Evolutionary conservation across 345 rosid species (phyloP).

Genomic region (Toxicodendron radicans): DNA sequence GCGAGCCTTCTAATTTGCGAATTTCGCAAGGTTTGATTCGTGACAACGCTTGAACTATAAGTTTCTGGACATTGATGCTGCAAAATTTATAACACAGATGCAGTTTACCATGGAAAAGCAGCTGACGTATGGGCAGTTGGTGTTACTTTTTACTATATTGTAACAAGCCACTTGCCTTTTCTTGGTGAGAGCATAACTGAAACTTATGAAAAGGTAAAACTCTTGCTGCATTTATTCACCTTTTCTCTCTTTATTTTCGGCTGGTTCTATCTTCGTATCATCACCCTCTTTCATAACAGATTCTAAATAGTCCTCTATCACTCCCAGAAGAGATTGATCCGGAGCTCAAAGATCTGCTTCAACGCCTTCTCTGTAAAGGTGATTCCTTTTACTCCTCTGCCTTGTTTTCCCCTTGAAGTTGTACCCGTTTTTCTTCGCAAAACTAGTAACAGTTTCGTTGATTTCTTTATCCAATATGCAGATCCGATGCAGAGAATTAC

Average conservation of each 20-base stretch:
- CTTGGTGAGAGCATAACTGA: constrained; percentile 17
- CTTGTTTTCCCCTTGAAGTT: background rate
- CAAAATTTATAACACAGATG: background rate
- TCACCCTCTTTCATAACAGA: background rate
- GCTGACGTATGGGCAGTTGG: constrained; percentile 23
- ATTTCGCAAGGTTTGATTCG: too few species aligned
- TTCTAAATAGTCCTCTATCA: constrained; percentile 17
- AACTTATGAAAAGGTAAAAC: constrained; percentile 12
- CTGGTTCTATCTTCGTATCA: background rate
- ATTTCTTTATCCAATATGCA: background rate
- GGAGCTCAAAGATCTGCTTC: constrained; percentile 16
- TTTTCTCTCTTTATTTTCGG: background rate
- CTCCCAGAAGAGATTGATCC: constrained; percentile 21
- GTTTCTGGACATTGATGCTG: background rate
- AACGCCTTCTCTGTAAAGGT: constrained; percentile 17
- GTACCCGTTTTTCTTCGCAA: background rate
- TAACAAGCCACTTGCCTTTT: constrained; percentile 15
- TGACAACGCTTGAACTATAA: background rate
- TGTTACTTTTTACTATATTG: constrained; percentile 15
- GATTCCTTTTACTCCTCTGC: background rate
- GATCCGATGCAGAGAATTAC: constrained; percentile 23
- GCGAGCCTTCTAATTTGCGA: too few species aligned
- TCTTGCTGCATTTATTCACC: background rate
- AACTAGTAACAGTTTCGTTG: background rate
- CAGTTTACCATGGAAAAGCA: background rate